phyloP scores from a whole-genome alignment of 495 filamentous ascomycete genomes.

The Penicillium alfredii region DNA sequence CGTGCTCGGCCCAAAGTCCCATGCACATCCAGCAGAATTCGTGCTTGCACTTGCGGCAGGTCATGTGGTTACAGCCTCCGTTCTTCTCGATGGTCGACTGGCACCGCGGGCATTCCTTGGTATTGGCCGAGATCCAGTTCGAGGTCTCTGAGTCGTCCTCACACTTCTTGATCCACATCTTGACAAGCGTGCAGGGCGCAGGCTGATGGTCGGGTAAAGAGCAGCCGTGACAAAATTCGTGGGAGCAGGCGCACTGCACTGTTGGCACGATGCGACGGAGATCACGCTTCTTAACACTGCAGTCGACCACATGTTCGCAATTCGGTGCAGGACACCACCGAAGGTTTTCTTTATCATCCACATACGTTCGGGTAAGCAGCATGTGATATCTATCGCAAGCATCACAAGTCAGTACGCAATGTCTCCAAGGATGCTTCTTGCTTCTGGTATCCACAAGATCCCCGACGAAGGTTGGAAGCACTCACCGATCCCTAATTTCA shows the following conservation, averaged over 20 bases:
- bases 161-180: slow-evolving; percentile 97
- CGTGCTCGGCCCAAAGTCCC: slow-evolving; percentile 97
- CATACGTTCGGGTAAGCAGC: slow-evolving; percentile 86
- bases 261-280: slow-evolving; percentile 81
- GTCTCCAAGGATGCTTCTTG: no score
- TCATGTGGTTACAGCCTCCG: slow-evolving; percentile 99
- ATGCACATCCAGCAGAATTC: slow-evolving; percentile 99
- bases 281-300: slow-evolving; percentile 76
- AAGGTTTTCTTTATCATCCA: slow-evolving; percentile 89
- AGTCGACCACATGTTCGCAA: slow-evolving; percentile 88
- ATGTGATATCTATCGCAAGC: slow-evolving; percentile 60
- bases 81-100: slow-evolving; percentile 98
- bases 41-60: slow-evolving; percentile 94
- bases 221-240: slow-evolving; percentile 96
- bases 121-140: slow-evolving; percentile 99
- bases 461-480: slow-evolving; percentile 1
- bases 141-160: slow-evolving; percentile 97
- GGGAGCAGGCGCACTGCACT: slow-evolving; percentile 74
- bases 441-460: no score
- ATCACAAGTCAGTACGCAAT: slow-evolving; percentile 11
- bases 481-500: slow-evolving; percentile 62
- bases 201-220: slow-evolving; percentile 88
- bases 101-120: slow-evolving; percentile 95
- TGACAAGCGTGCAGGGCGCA: slow-evolving; percentile 83
- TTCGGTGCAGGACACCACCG: slow-evolving; percentile 98